Evolutionary conservation across 441 rosid species (phyloP), one percentile per base, ranked within the genome.

Genomic region (Metrosideros polymorpha): DNA sequence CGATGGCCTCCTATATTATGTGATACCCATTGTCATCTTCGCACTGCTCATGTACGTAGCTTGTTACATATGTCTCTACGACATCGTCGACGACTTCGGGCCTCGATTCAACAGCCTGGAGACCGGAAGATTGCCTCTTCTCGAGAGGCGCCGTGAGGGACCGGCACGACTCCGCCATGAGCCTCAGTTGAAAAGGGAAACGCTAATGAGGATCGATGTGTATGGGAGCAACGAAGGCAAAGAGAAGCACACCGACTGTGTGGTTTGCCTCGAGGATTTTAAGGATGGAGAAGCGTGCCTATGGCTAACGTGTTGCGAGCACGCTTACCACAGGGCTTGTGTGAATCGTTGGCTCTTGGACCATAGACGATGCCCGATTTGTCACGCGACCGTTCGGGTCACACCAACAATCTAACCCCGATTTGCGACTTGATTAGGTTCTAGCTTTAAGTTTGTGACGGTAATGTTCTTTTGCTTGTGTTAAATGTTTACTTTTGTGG

Each of bases 201-300:
- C 43, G 45, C 27, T 15, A 13, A 35, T 32, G 77, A 32, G 77
- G 77, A 35, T 32, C 14, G 77, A 63, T 19, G 77, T 32, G 45
- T 32, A 63, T 27, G 30, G 77, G 77, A 63, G 77, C 25, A 43
- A 35, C 43, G 27, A 22, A 63, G 43, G 43, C 4, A 13, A 35
- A 63, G 25, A 22, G 25, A 10, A 9, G 76, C 43, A 12, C 35
- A 14, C 53, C 13, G 86, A 76, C 9, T 89, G 89, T 27, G 45
- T 42, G 3, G 53, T 88, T n/a, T 90, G 91, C 76, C 84, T 90
- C 53, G 88, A 86, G 27, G 71, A 56, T 7, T 87, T 87, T 17
- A 1, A 39, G 27, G 87, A 89, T 0, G 89, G 86, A 79, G 90
- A 90, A 1, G 18, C 59, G 39, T 82, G 90, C 50, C 47, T 22